phyloP scores from a whole-genome alignment of 495 filamentous ascomycete species.

The Xylaria acuta region DNA sequence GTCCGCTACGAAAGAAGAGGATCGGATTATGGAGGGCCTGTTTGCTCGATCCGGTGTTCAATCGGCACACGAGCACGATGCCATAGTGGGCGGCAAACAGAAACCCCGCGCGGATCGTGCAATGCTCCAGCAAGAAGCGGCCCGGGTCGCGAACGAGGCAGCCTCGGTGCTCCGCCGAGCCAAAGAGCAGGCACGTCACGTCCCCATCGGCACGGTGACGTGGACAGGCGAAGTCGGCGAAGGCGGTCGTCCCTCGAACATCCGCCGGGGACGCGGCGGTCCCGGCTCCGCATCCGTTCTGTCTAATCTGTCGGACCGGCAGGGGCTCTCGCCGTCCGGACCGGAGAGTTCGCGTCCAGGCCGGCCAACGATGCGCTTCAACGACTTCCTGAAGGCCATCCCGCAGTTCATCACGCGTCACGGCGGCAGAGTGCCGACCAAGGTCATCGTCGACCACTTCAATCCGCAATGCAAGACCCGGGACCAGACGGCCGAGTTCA shows the following conservation, averaged over 20 bases:
- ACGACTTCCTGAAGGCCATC: conserved; percentile 76
- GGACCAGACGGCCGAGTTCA: conserved; percentile 54
- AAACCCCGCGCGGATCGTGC: conserved; percentile 69
- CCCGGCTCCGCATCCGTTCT: conserved; percentile 64
- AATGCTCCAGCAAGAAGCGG: conserved; percentile 82
- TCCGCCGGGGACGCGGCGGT: conserved; percentile 46
- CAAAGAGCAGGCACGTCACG: conserved; percentile 69
- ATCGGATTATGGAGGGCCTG: conserved; percentile 82
- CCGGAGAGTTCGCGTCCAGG: neutral
- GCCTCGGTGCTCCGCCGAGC: conserved; percentile 75
- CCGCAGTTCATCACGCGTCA: conserved; percentile 73
- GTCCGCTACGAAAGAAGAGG: conserved; percentile 49
- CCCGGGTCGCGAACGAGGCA: conserved; percentile 76
- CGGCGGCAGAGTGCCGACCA: conserved; percentile 72
- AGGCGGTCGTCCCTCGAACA: conserved; percentile 62
- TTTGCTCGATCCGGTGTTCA: conserved; percentile 86
- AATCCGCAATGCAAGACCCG: conserved; percentile 54
- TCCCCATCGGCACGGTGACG: conserved; percentile 84
- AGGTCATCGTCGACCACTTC: conserved; percentile 81
- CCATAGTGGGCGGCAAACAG: conserved; percentile 73
- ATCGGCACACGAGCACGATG: conserved; percentile 85
- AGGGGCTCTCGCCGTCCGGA: conserved; percentile 43
- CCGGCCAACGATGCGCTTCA: conserved; percentile 41
- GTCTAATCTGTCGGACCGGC: conserved; percentile 63
- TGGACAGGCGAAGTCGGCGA: conserved; percentile 89